phyloP scores from a whole-genome alignment of 192 early-diverging fungal genomes.

The Thamnidium elegans region DNA sequence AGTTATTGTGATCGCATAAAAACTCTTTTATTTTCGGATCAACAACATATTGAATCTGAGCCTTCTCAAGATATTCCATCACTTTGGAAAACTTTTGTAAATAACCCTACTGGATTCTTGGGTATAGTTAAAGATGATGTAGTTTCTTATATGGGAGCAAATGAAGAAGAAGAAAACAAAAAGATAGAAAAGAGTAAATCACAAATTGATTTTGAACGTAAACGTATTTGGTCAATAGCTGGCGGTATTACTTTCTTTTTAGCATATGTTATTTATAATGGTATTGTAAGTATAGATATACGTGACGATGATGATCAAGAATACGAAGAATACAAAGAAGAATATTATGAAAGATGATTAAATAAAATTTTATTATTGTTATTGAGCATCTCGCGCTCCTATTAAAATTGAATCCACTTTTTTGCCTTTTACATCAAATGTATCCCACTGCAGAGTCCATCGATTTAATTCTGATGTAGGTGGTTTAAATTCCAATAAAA shows the following conservation, averaged over 20 bases:
- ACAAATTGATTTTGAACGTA: constrained; percentile 51
- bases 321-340: constrained; percentile 38
- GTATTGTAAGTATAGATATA: constrained; percentile 52
- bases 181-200: constrained; percentile 32
- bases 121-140: constrained; percentile 28
- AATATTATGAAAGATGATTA: constrained; percentile 18
- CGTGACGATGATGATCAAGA: constrained; percentile 42
- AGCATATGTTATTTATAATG: constrained; percentile 59
- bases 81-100: constrained; percentile 35
- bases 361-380: no score
- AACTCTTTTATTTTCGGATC: constrained; percentile 28
- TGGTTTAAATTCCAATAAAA: constrained; percentile 39
- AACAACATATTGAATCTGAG: constrained; percentile 28
- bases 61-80: constrained; percentile 38
- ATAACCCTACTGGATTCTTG: constrained; percentile 41
- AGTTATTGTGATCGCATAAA: constrained; percentile 62
- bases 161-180: not conserved
- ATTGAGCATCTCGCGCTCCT: not conserved
- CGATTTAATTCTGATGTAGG: not conserved
- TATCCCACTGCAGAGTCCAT: constrained; percentile 29
- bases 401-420: constrained; percentile 12
- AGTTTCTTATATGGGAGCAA: constrained; percentile 6
- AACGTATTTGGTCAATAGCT: constrained; percentile 48
- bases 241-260: constrained; percentile 45
- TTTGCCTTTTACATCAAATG: constrained; percentile 19